Conservation (phyloP, 2,329 filamentous ascomycete species). For the Chalaropsis thielavioides region DNA sequence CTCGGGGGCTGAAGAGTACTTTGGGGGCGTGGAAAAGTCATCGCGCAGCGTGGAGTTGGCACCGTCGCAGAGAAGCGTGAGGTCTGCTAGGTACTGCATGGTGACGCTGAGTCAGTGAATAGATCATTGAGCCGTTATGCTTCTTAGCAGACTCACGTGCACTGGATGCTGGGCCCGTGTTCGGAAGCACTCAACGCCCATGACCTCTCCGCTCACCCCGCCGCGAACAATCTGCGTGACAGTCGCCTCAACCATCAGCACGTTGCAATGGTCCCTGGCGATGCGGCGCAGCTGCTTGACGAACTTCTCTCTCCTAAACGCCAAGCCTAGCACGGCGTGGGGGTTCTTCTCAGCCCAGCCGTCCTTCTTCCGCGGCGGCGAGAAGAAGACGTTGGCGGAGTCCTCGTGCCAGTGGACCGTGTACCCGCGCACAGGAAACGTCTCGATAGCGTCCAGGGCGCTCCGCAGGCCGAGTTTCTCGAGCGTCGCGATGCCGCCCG, state of each 20-base stretch:
- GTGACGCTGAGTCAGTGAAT: background rate
- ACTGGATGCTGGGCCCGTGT: background rate
- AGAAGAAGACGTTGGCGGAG: conserved; percentile 10
- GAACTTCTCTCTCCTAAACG: conserved; percentile 2
- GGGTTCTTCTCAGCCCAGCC: conserved; percentile 2
- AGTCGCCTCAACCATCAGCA: conserved; percentile 7
- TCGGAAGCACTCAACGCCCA: conserved; percentile 13
- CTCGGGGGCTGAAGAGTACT: conserved; percentile 19
- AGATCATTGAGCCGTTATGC: background rate
- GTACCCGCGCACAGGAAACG: conserved; percentile 10
- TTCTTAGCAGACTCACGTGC: conserved; percentile 5
- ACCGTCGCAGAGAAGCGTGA: conserved; percentile 16
- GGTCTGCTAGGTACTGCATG: conserved; percentile 13
- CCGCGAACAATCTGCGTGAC: conserved; percentile 14
- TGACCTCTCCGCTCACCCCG: conserved; percentile 11
- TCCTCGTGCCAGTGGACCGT: conserved; percentile 2
- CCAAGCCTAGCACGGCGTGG: background rate
- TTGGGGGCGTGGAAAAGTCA: conserved; percentile 22
- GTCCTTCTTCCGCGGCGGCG: background rate
- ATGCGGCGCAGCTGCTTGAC: background rate
- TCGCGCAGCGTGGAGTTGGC: conserved; percentile 11
- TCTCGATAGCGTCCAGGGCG: conserved; percentile 68
- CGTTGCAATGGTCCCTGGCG: background rate
- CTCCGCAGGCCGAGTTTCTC: conserved; percentile 63
- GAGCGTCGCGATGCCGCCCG: conserved; percentile 71